A percentile compares a stretch with the other conserved stretches of the same genome.
Evolutionary conservation across 352 stramenopile genomes (phyloP).

Genomic region (Phytophthora niederhauseri): DNA sequence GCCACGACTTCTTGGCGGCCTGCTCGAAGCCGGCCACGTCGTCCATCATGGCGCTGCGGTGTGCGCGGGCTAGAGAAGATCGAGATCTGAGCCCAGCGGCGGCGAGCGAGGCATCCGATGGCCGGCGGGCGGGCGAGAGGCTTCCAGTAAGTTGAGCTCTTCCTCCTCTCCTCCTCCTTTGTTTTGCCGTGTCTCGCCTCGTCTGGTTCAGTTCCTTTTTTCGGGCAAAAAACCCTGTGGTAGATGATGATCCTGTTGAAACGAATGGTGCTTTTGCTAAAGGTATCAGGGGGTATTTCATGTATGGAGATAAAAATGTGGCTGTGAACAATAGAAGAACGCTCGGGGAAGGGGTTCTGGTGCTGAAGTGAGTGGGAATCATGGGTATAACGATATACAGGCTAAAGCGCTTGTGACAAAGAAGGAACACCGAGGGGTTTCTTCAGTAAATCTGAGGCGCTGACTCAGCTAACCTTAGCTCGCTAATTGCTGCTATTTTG

Average conservation of each 20-base stretch:
- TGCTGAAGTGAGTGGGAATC: not conserved
- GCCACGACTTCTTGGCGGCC: slow-evolving; percentile 83
- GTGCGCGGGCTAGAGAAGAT: slow-evolving; percentile 17
- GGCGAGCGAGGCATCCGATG: slow-evolving; percentile 22
- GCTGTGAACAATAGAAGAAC: not conserved
- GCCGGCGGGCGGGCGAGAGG: not conserved
- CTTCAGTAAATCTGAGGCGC: not conserved
- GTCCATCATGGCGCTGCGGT: slow-evolving; percentile 36
- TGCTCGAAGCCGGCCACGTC: slow-evolving; percentile 65
- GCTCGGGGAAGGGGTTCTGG: not conserved
- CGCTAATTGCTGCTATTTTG: not conserved
- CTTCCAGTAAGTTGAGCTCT: slow-evolving; percentile 6
- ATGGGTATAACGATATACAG: slow-evolving; percentile 7
- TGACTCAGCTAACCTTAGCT: not conserved
- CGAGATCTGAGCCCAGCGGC: slow-evolving; percentile 22
- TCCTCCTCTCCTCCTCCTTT: not conserved
- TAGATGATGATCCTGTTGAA: no score
- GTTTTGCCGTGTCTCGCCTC: not conserved
- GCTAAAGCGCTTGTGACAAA: slow-evolving; percentile 1
- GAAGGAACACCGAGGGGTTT: not conserved
- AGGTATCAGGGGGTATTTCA: not conserved
- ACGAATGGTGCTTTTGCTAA: no score
- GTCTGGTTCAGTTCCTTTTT: slow-evolving; percentile 39
- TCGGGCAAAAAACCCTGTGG: not conserved
- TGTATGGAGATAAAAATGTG: not conserved